Percentiles rank a stretch among this genome's conserved stretches.
Evolutionary conservation across 1,284 basidiomycete species (phyloP).

Genomic region (Rhodotorula sp.): DNA sequence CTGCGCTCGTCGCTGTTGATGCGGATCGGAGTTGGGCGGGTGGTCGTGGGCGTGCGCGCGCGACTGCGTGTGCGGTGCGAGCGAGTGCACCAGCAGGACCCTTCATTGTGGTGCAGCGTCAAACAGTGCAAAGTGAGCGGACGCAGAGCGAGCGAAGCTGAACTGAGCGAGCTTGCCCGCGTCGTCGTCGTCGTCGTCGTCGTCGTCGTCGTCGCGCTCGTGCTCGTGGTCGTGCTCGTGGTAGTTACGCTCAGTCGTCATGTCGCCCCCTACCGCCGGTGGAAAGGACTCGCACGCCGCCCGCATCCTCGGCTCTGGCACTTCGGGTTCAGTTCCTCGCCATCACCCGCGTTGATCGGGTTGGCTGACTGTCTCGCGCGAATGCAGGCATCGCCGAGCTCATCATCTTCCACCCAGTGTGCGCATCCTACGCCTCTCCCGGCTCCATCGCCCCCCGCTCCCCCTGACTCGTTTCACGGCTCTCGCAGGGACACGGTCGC

Average conservation of each 20-base stretch:
- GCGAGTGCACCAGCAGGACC: too few species aligned
- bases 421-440: constrained; percentile 78
- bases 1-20: not conserved
- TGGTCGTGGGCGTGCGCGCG: too few species aligned
- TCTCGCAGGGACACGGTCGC: constrained; percentile 76
- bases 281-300: constrained; percentile 86
- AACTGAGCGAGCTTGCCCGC: not conserved
- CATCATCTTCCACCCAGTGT: constrained; percentile 55
- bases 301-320: constrained; percentile 85
- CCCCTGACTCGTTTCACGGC: not conserved
- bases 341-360: not conserved
- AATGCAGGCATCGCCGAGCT: constrained; percentile 84
- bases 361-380: not conserved
- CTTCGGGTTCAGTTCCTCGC: constrained; percentile 65
- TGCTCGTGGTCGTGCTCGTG: too few species aligned
- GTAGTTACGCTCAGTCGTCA: not conserved
- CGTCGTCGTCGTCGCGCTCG: not conserved
- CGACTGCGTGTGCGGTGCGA: too few species aligned
- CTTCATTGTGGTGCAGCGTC: not conserved
- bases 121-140: not conserved
- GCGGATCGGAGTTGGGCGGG: not conserved
- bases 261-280: constrained; percentile 59
- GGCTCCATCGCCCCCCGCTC: constrained; percentile 34
- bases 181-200: not conserved
- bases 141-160: too few species aligned